phyloP scores from a whole-genome alignment of 768 basidiomycete species.

The Leucogyrophana mollusca region DNA sequence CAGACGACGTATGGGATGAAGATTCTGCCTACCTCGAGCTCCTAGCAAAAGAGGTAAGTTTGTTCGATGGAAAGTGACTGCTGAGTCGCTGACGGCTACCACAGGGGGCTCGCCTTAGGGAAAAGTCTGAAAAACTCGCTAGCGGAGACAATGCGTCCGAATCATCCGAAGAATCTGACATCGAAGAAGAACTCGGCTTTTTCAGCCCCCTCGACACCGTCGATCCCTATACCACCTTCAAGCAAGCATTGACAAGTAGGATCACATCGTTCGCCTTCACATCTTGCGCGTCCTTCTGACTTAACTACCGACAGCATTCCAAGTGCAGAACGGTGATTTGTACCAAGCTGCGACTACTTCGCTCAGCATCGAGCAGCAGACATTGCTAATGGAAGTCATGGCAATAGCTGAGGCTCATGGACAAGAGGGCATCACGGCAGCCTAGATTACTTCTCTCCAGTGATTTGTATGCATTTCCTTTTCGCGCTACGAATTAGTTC shows the following conservation, averaged over 20 bases:
- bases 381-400: slow-evolving; percentile 85
- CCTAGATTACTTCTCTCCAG: neutral
- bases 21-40: slow-evolving; percentile 87
- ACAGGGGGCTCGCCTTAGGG: slow-evolving; percentile 73
- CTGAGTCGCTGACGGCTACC: neutral
- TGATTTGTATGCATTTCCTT: too few species aligned
- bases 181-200: slow-evolving; percentile 83
- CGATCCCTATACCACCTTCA: slow-evolving; percentile 77
- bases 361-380: slow-evolving; percentile 74
- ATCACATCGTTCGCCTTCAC: slow-evolving; percentile 8
- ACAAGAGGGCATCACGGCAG: neutral
- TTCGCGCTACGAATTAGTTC: too few species aligned
- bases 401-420: slow-evolving; percentile 52
- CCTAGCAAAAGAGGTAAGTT: slow-evolving; percentile 74
- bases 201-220: slow-evolving; percentile 81
- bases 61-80: slow-evolving; percentile 3
- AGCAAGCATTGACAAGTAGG: slow-evolving; percentile 74
- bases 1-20: slow-evolving; percentile 89
- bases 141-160: slow-evolving; percentile 35
- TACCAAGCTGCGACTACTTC: slow-evolving; percentile 76
- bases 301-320: slow-evolving; percentile 53
- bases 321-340: slow-evolving; percentile 63
- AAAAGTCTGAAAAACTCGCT: slow-evolving; percentile 48
- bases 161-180: slow-evolving; percentile 53
- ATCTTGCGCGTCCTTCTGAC: slow-evolving; percentile 5